These are phyloP conservation scores for Cyclotella baltica DNA, from an alignment of 108 stramenopile species.

Conservation along the genomic window DNA sequence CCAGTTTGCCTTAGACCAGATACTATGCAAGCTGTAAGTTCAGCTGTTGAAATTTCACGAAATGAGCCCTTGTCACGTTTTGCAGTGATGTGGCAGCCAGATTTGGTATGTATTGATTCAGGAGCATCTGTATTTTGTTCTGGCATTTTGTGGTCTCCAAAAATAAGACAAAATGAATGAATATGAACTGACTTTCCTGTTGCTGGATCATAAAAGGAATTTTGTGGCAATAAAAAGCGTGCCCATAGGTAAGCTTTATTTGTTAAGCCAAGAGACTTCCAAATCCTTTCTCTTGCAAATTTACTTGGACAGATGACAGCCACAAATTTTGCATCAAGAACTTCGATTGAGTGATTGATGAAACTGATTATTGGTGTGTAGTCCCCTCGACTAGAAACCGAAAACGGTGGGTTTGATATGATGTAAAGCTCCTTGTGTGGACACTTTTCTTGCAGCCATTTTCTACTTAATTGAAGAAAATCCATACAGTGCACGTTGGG, in stretches of 20 bases:
- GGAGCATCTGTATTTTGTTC: neutral
- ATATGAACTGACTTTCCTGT: slow-evolving; percentile 34
- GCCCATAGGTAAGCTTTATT: slow-evolving; percentile 26
- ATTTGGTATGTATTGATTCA: neutral
- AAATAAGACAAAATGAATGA: slow-evolving; percentile 46
- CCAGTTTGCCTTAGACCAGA: slow-evolving; percentile 22
- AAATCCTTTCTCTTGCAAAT: slow-evolving; percentile 47
- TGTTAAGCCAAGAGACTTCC: slow-evolving; percentile 44
- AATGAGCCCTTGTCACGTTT: slow-evolving; percentile 48
- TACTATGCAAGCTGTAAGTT: slow-evolving; percentile 29
- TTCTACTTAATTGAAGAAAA: slow-evolving; percentile 26
- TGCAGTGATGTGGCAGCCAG: slow-evolving; percentile 8
- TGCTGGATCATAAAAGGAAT: slow-evolving; percentile 57
- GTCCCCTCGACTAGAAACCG: slow-evolving; percentile 44
- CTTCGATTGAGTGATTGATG: slow-evolving; percentile 43
- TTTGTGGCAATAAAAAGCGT: slow-evolving; percentile 41
- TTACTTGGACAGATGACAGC: slow-evolving; percentile 52
- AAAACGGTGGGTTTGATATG: slow-evolving; percentile 61
- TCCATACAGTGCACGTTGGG: slow-evolving; percentile 25
- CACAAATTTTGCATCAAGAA: slow-evolving; percentile 32
- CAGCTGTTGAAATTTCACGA: slow-evolving; percentile 39
- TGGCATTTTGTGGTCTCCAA: slow-evolving; percentile 13
- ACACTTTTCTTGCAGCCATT: slow-evolving; percentile 13
- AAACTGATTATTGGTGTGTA: slow-evolving; percentile 49
- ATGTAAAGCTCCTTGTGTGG: slow-evolving; percentile 25